Percentiles rank a stretch among this genome's conserved stretches.
Evolutionary conservation across 2,329 filamentous ascomycete genomes (phyloP).

Genomic region (Achaetomium macrosporum): DNA sequence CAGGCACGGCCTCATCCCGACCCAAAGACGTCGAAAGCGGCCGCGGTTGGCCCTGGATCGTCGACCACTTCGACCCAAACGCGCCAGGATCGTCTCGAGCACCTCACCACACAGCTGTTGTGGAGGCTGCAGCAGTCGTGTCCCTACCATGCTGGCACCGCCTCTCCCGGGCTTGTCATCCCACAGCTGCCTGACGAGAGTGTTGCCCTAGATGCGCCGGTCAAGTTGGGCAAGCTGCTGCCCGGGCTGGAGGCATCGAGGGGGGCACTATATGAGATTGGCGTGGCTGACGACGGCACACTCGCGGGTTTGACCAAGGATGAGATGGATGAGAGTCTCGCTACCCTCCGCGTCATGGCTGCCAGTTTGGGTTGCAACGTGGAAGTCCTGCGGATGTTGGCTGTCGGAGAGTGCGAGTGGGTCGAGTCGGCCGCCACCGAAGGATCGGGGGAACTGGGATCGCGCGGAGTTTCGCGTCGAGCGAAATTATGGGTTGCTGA

Average conservation of each 20-base stretch:
- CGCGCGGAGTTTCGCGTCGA: slow-evolving; percentile 27
- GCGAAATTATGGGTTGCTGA: slow-evolving; percentile 81
- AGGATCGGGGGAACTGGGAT: slow-evolving; percentile 26
- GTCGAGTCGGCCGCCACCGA: slow-evolving; percentile 35
- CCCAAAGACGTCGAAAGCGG: slow-evolving; percentile 25
- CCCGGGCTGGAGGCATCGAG: slow-evolving; percentile 87
- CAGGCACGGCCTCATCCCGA: slow-evolving; percentile 27
- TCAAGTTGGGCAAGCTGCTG: slow-evolving; percentile 53
- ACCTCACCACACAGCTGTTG: slow-evolving; percentile 88
- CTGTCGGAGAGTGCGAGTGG: slow-evolving; percentile 82
- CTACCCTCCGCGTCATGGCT: slow-evolving; percentile 83
- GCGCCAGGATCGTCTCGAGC: slow-evolving; percentile 77
- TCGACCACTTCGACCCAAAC: slow-evolving; percentile 50
- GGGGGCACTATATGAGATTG: slow-evolving; percentile 92
- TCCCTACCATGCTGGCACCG: slow-evolving; percentile 77
- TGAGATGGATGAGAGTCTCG: slow-evolving; percentile 86
- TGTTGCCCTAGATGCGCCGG: slow-evolving; percentile 40
- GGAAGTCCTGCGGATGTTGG: slow-evolving; percentile 72
- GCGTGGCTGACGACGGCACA: slow-evolving; percentile 88
- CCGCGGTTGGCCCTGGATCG: slow-evolving; percentile 17
- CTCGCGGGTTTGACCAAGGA: slow-evolving; percentile 83
- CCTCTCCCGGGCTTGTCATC: slow-evolving; percentile 61
- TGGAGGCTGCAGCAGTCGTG: slow-evolving; percentile 96
- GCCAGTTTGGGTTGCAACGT: slow-evolving; percentile 83
- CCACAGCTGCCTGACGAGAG: slow-evolving; percentile 65